phyloP scores from a whole-genome alignment of 202 grass and related monocot species.

The Schoenoplectus tabernaemontani region DNA sequence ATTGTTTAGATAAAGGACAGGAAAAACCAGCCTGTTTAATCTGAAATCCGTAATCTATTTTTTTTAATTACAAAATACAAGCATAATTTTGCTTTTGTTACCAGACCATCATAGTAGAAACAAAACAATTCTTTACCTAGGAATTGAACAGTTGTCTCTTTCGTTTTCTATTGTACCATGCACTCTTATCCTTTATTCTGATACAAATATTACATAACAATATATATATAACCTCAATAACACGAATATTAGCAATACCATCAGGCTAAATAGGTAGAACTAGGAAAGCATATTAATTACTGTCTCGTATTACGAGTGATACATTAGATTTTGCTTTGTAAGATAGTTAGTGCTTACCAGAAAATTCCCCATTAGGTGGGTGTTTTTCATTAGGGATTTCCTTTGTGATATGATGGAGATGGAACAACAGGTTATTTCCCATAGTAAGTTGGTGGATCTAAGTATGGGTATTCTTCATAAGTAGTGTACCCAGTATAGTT shows the following conservation, averaged over 20 bases:
- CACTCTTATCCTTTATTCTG: neutral
- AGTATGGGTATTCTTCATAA: conserved; percentile 18
- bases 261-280: neutral
- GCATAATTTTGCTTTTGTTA: neutral
- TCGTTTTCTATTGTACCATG: no score
- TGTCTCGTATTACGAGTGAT: neutral
- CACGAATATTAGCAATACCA: neutral
- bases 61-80: neutral
- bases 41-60: neutral
- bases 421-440: neutral
- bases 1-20: no score
- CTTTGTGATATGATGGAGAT: neutral
- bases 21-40: neutral
- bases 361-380: neutral
- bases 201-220: neutral
- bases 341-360: neutral
- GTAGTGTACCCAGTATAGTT: neutral
- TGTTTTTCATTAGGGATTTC: no score
- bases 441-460: conserved; percentile 3
- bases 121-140: neutral
- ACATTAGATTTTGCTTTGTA: no score
- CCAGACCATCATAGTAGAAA: neutral
- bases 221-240: no score
- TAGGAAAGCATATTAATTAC: no score
- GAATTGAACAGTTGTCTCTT: no score